These are phyloP conservation scores for Dothistroma septosporum DNA, from an alignment of 2,329 filamentous ascomycete species.

Conservation along the genomic window DNA sequence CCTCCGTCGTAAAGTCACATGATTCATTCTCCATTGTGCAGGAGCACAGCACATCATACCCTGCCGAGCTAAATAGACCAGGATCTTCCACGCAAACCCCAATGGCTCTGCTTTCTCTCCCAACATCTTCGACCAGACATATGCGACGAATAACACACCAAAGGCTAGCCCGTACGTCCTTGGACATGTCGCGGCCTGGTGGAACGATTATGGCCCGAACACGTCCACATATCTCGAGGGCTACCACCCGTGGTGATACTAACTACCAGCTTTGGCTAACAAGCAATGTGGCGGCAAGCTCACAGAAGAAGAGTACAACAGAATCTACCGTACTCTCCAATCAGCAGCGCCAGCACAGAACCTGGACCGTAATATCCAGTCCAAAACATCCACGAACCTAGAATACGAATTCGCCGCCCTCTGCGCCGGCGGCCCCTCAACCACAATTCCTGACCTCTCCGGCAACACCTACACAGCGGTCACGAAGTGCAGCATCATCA, in stretches of 20 bases:
- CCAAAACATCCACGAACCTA: slow-evolving; percentile 36
- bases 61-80: slow-evolving; percentile 45
- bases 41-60: slow-evolving; percentile 48
- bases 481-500: slow-evolving; percentile 36
- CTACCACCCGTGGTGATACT: slow-evolving; percentile 50
- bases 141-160: slow-evolving; percentile 47
- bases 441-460: slow-evolving; percentile 35
- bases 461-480: slow-evolving; percentile 42
- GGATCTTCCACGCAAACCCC: slow-evolving; percentile 46
- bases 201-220: slow-evolving; percentile 55
- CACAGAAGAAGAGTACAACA: slow-evolving; percentile 38
- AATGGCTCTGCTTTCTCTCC: slow-evolving; percentile 46
- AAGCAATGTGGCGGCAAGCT: slow-evolving; percentile 54
- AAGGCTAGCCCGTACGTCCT: slow-evolving; percentile 40
- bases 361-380: slow-evolving; percentile 44
- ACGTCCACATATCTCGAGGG: slow-evolving; percentile 50
- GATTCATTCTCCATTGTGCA: slow-evolving; percentile 51
- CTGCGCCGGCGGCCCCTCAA: not conserved
- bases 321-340: slow-evolving; percentile 40
- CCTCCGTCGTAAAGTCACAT: slow-evolving; percentile 52
- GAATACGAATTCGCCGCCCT: slow-evolving; percentile 34
- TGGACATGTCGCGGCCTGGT: slow-evolving; percentile 49
- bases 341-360: slow-evolving; percentile 47
- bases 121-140: slow-evolving; percentile 49
- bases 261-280: slow-evolving; percentile 50